Evolutionary conservation across 169 alveolate species (phyloP), one percentile per base, ranked within the genome.

Genomic region (Miamiensis avidus): DNA sequence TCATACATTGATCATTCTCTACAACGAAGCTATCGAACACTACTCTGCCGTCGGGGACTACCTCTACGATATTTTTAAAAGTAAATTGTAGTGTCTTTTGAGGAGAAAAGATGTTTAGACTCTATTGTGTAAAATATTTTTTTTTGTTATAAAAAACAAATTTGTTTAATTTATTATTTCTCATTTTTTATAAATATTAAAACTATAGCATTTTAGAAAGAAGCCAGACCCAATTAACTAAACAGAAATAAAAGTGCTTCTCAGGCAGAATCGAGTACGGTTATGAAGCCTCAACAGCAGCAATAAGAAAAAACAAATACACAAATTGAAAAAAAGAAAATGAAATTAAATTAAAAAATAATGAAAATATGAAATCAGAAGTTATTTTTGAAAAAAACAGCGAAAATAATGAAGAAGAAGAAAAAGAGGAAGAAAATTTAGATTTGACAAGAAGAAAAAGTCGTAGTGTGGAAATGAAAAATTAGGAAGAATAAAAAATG

Each of bases 61-160:
- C 64, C 64, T 79, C 27, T 34, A 69, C 29, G 84, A 79, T 64
- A 79, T 79, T 15, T 79, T 49, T 30, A 34, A 29, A 65, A 79
- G 64, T 30, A 34, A 69, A 0, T 49, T 79, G 1, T 74, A 79
- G 29, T 29, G 64, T 28, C 76, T 79, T 11, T 64, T 79, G 29
- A 79, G 73, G 16, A 65, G 84, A 28, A 34, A 33, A 32, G 84
- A 79, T 65, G 84, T 79, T 0, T n/a, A 79, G 64, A 34, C 28
- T 32, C 30, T 79, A 79, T 79, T 79, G 65, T 49, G 84, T 78
- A n/a, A n/a, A n/a, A n/a, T n/a, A n/a, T n/a, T n/a, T n/a, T n/a
- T n/a, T n/a, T n/a, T n/a, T n/a, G n/a, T n/a, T n/a, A n/a, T 49
- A 49, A 49, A 49, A 49, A 49, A 11, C 20, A 49, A 49, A 49